phyloP scores from a whole-genome alignment of 129 eudicot genomes.

The Gnaphalium uliginosum region DNA sequence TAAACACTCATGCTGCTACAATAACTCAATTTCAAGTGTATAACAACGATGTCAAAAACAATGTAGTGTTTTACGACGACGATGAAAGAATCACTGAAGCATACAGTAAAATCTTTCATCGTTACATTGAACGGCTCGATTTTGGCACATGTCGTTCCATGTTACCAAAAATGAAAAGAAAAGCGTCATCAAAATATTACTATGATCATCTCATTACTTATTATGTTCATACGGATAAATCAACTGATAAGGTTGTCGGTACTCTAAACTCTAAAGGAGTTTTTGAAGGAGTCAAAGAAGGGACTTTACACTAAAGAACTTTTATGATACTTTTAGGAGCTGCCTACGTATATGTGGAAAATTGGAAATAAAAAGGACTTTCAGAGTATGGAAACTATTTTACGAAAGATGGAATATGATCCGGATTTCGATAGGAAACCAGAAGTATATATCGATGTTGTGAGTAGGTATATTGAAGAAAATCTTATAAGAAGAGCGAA shows the following conservation, averaged over 20 bases:
- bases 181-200: neutral
- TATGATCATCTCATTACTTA: neutral
- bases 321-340: slow-evolving; percentile 15
- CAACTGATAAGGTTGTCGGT: no score
- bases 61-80: slow-evolving; percentile 23
- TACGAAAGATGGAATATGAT: slow-evolving; percentile 65
- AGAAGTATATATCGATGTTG: slow-evolving; percentile 53
- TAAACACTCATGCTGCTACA: slow-evolving; percentile 15
- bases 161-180: neutral
- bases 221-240: neutral
- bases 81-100: neutral
- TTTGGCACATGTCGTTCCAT: neutral
- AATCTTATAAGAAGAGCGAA: slow-evolving; percentile 50
- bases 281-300: no score
- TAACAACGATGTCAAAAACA: slow-evolving; percentile 29
- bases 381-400: slow-evolving; percentile 54
- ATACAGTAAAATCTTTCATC: neutral
- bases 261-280: no score
- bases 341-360: slow-evolving; percentile 53
- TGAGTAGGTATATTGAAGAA: slow-evolving; percentile 51
- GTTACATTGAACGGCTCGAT: neutral
- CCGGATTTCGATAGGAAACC: slow-evolving; percentile 78
- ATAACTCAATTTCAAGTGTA: slow-evolving; percentile 35
- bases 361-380: slow-evolving; percentile 52
- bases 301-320: no score